Conservation (phyloP, 306 rosid species). For the Ormosia semicastrata region DNA sequence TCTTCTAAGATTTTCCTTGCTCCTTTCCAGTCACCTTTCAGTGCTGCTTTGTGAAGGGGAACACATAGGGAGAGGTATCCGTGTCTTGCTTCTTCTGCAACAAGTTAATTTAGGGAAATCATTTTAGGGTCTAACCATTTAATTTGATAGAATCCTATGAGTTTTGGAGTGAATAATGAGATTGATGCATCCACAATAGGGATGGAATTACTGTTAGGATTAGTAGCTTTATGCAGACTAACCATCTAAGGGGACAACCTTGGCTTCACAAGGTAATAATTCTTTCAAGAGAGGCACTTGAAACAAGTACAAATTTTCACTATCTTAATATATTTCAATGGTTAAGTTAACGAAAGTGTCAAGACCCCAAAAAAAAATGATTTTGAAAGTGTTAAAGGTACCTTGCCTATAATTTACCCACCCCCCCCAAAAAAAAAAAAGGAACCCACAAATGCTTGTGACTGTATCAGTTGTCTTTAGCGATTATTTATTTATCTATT, state of each 20-base stretch:
- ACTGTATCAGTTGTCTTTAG: background rate
- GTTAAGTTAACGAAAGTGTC: too few species aligned
- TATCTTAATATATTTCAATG: too few species aligned
- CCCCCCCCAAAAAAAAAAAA: too few species aligned
- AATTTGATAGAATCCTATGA: background rate
- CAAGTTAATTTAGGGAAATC: background rate
- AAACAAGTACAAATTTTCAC: background rate
- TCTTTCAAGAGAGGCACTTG: background rate
- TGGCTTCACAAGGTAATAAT: background rate
- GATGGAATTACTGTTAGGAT: too few species aligned
- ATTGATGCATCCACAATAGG: background rate
- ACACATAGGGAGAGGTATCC: conserved; percentile 34
- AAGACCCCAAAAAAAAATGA: too few species aligned
- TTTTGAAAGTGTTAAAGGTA: too few species aligned
- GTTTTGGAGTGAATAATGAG: background rate
- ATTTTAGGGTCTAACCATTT: background rate
- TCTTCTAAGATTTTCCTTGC: conserved; percentile 13
- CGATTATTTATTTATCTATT: background rate
- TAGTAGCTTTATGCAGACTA: too few species aligned
- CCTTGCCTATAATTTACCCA: too few species aligned
- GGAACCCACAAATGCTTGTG: too few species aligned
- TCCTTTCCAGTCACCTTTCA: conserved; percentile 42
- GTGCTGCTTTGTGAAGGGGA: conserved; percentile 46
- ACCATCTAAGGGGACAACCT: too few species aligned
- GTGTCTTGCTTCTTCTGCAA: conserved; percentile 15